Evolutionary conservation across 176 grass and related monocot species (phyloP).

Genomic region (Oryza coarctata): DNA sequence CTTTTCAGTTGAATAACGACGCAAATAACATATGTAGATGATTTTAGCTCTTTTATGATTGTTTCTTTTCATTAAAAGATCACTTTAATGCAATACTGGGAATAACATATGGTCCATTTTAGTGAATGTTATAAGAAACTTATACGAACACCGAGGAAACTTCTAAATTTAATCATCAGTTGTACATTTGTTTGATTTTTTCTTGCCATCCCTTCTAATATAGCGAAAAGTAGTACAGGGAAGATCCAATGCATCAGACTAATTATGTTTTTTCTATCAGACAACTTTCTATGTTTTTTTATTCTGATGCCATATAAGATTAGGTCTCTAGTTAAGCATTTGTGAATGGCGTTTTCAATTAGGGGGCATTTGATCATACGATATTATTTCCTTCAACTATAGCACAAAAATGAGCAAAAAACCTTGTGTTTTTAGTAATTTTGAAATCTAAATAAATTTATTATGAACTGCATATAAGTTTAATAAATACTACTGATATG

Average conservation of each 20-base stretch:
- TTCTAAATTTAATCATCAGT: not conserved
- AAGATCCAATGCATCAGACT: not conserved
- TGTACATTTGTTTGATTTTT: not conserved
- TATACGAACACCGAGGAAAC: not conserved
- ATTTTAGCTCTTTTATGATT: not conserved
- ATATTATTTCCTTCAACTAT: not conserved
- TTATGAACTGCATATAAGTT: not conserved
- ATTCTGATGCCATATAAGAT: not conserved
- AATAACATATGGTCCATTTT: too few species aligned
- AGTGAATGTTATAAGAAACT: not conserved
- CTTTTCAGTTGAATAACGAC: not conserved
- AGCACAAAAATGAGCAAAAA: not conserved
- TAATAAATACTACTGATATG: not conserved
- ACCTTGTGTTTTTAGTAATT: not conserved
- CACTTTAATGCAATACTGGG: too few species aligned
- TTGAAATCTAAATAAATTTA: not conserved
- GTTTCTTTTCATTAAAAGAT: not conserved
- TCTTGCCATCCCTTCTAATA: not conserved
- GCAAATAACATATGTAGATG: not conserved
- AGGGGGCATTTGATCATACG: not conserved
- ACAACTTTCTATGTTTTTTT: not conserved
- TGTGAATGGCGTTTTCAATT: not conserved
- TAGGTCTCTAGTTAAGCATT: not conserved
- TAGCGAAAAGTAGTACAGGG: not conserved
- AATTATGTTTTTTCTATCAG: not conserved